These are phyloP conservation scores for Podospora pseudopauciseta DNA, from an alignment of 495 filamentous ascomycete species.

Conservation along the genomic window DNA sequence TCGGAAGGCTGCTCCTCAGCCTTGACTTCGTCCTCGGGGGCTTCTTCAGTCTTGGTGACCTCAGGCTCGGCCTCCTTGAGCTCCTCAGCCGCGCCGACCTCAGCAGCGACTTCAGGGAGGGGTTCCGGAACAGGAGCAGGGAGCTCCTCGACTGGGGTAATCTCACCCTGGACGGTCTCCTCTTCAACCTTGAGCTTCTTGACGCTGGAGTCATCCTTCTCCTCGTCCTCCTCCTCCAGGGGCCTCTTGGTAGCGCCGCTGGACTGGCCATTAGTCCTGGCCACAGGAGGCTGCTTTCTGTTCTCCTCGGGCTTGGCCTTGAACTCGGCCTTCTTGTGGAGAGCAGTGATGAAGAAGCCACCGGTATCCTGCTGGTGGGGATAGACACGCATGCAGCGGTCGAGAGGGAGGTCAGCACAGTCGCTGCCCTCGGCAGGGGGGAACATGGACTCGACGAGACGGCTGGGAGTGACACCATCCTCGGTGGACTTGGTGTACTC, in stretches of 20 bases:
- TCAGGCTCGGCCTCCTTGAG: constrained; percentile 7
- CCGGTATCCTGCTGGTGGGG: constrained; percentile 94
- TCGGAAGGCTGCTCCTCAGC: constrained; percentile 20
- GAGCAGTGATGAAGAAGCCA: constrained; percentile 91
- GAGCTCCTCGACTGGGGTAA: constrained; percentile 22
- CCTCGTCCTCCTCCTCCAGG: constrained; percentile 30
- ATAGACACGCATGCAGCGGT: constrained; percentile 89
- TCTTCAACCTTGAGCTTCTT: constrained; percentile 40
- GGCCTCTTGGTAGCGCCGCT: constrained; percentile 37
- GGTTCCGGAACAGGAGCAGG: constrained; percentile 20
- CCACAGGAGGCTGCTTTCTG: constrained; percentile 50
- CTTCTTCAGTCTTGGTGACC: not conserved
- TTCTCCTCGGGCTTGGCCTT: constrained; percentile 73
- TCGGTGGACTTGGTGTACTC: constrained; percentile 54
- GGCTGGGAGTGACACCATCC: constrained; percentile 51
- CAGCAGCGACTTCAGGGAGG: constrained; percentile 25
- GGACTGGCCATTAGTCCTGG: constrained; percentile 40
- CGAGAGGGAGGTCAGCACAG: constrained; percentile 63
- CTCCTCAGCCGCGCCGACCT: constrained; percentile 27
- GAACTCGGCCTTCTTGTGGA: constrained; percentile 89
- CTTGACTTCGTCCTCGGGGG: constrained; percentile 16
- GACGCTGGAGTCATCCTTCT: constrained; percentile 29
- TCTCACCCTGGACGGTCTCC: constrained; percentile 29
- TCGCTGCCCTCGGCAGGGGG: constrained; percentile 56
- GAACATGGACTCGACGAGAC: constrained; percentile 79